phyloP scores from a whole-genome alignment of 306 rosid genomes.

The Citrullus colocynthis region DNA sequence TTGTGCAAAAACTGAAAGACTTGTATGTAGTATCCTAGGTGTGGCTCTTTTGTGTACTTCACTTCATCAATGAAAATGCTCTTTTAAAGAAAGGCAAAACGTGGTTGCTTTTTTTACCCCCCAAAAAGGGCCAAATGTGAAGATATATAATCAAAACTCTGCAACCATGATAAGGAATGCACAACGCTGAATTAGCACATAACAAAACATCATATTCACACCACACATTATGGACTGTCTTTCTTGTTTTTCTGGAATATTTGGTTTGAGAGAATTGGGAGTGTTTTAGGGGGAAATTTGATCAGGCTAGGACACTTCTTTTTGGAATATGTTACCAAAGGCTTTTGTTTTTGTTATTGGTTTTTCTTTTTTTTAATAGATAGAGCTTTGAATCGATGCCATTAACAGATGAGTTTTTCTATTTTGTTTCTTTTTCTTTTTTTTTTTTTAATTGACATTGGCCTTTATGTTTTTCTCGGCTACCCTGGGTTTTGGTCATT shows the following conservation, averaged over 20 bases:
- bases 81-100: background rate
- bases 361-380: background rate
- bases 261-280: background rate
- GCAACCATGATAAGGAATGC: background rate
- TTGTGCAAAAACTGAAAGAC: background rate
- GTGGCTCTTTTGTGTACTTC: background rate
- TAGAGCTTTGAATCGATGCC: too few species aligned
- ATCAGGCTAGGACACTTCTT: background rate
- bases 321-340: background rate
- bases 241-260: background rate
- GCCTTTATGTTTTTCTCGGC: background rate
- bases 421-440: background rate
- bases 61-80: background rate
- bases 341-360: background rate
- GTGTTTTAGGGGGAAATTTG: background rate
- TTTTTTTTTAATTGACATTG: background rate
- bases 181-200: background rate
- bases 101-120: background rate
- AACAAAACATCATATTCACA: background rate
- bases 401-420: background rate
- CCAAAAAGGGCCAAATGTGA: background rate
- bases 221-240: background rate
- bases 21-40: background rate
- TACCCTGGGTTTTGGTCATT: background rate
- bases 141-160: background rate